A percentile compares a stretch with the other conserved stretches of the same genome.
Evolutionary conservation across 2,329 filamentous ascomycete species (phyloP).

Genomic region (Emergomyces africanus): DNA sequence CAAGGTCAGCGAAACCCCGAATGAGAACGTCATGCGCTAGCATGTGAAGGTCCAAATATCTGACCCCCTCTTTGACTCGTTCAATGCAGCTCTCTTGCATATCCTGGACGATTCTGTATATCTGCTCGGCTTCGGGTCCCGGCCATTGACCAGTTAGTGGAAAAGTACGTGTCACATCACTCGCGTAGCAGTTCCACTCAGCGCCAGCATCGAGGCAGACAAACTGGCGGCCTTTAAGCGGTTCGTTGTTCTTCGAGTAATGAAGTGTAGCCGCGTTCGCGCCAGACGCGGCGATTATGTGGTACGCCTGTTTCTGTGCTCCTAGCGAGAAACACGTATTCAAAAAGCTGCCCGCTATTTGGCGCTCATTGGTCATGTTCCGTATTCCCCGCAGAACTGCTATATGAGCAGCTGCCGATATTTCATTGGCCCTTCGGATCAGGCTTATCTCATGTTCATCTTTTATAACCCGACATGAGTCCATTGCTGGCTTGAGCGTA

Average conservation of each 20-base stretch:
- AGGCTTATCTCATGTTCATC: slow-evolving; percentile 62
- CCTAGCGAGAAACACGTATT: slow-evolving; percentile 62
- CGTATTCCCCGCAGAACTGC: slow-evolving; percentile 49
- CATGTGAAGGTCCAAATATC: slow-evolving; percentile 72
- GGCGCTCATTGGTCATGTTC: slow-evolving; percentile 59
- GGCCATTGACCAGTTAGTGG: slow-evolving; percentile 55
- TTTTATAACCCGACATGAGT: slow-evolving; percentile 57
- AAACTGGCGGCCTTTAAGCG: slow-evolving; percentile 58
- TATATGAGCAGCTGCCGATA: slow-evolving; percentile 55
- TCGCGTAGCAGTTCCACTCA: slow-evolving; percentile 61
- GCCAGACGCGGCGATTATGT: slow-evolving; percentile 72
- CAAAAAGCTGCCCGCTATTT: slow-evolving; percentile 71
- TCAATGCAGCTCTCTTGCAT: slow-evolving; percentile 76
- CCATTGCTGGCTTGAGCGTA: slow-evolving; percentile 42
- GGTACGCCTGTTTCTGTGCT: slow-evolving; percentile 74
- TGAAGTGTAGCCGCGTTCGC: slow-evolving; percentile 73
- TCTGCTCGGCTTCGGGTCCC: slow-evolving; percentile 53
- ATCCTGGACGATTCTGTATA: slow-evolving; percentile 70
- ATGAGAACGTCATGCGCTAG: slow-evolving; percentile 73
- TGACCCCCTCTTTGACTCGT: slow-evolving; percentile 57
- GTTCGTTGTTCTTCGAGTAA: slow-evolving; percentile 67
- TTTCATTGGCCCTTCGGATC: slow-evolving; percentile 57
- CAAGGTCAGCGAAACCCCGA: slow-evolving; percentile 60
- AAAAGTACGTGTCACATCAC: slow-evolving; percentile 72
- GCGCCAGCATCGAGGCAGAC: slow-evolving; percentile 74